phyloP scores from a whole-genome alignment of 768 basidiomycete species.

The Russula virescens region DNA sequence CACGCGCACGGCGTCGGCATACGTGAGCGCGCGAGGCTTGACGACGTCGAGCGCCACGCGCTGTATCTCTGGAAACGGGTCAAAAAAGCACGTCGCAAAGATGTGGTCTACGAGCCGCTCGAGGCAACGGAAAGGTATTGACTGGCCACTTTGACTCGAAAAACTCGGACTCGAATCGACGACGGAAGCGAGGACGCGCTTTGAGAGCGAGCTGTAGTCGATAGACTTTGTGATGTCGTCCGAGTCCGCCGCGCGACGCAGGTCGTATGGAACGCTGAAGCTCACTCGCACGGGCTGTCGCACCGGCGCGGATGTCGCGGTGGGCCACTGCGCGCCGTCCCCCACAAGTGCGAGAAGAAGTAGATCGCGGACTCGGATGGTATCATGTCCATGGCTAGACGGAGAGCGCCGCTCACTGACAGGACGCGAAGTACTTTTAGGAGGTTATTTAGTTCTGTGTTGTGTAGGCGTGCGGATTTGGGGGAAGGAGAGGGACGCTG shows the following conservation, averaged over 20 bases:
- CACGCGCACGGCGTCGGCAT: conserved; percentile 42
- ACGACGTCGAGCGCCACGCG: conserved; percentile 41
- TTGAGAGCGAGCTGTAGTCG: conserved; percentile 53
- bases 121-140: conserved; percentile 36
- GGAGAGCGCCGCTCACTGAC: not conserved
- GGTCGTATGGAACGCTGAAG: conserved; percentile 45
- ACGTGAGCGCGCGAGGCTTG: conserved; percentile 47
- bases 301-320: conserved; percentile 29
- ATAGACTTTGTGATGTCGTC: conserved; percentile 57
- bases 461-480: not conserved
- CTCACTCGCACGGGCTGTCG: conserved; percentile 51
- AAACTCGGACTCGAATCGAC: conserved; percentile 1
- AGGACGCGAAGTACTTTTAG: no score
- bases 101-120: conserved; percentile 42
- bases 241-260: conserved; percentile 41
- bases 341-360: conserved; percentile 37
- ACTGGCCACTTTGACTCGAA: no score
- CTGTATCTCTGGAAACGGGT: conserved; percentile 31
- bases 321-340: conserved; percentile 44
- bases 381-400: conserved; percentile 22
- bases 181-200: conserved; percentile 30
- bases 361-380: conserved; percentile 47
- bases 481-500: not conserved
- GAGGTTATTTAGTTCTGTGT: not conserved
- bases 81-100: conserved; percentile 38